Evolutionary conservation across 78 protist genomes (phyloP), one percentile per base, ranked within the genome.

Genomic region (Reticulomyxa filosa): DNA sequence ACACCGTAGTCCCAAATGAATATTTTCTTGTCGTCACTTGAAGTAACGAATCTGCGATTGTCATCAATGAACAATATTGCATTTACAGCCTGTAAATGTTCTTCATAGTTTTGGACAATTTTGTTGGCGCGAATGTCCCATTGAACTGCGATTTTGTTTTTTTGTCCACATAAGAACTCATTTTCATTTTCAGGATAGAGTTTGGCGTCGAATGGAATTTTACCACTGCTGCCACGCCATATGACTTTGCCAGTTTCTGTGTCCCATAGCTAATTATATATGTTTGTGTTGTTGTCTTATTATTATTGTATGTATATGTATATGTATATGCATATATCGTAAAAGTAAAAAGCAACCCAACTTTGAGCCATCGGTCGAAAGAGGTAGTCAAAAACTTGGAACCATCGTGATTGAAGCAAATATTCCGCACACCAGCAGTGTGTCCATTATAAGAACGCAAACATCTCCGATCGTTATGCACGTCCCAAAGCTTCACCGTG

Each of bases 1-100:
- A 59, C 10, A 7, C 65, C 65, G n/a, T 59, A 59, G 11, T 59
- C 65, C 65, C 65, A 59, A 5, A 59, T 10, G n/a, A 59, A 59
- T 8, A 59, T 27, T 46, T 59, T 59, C 65, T 59, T 59, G 65
- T 59, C 65, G 38, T 59, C 65, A 17, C 52, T 8, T 27, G 65
- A 38, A 6, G 65, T 38, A 46, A 59, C 25, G 25, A 59, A 59
- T n/a, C 65, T 38, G 34, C 65, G 65, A 11, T 27, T 46, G 38
- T 59, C 30, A 33, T 59, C 65, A 11, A 7, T 6, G 65, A 59
- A 59, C 30, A 46, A 38, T 6, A 59, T 46, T 13, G 59, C 30
- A 11, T 55, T 55, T 33, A 55, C 59, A 22, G 10, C 30, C 59
- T 29, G 39, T 33, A 55, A 55, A 33, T 55, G 59, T 55, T 59